Conservation (phyloP, 805 yeast genomes). For the Saccharomycopsis selenospora region DNA sequence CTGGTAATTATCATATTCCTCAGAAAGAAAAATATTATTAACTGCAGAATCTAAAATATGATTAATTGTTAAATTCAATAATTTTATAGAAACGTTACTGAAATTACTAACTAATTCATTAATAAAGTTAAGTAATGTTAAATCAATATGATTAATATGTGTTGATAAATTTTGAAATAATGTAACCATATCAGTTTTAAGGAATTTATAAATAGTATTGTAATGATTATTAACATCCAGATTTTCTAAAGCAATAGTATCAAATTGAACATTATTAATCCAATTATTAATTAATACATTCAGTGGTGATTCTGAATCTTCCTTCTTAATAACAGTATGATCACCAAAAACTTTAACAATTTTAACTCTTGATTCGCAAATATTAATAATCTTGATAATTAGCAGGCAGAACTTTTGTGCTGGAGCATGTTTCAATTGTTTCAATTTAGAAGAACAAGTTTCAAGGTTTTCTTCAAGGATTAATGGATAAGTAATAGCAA, state of each 20-base stretch:
- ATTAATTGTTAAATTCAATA: neutral
- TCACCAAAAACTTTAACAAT: neutral
- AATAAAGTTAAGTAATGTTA: neutral
- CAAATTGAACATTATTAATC: conserved; percentile 4
- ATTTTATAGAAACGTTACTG: neutral
- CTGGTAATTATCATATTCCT: neutral
- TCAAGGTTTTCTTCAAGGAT: conserved; percentile 34
- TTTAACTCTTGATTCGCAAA: conserved; percentile 36
- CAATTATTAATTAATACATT: neutral
- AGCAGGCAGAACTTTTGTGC: conserved; percentile 49
- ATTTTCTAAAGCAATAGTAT: neutral
- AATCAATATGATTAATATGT: neutral
- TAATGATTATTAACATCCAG: neutral
- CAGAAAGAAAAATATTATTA: neutral
- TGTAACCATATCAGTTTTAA: neutral
- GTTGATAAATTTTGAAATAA: neutral
- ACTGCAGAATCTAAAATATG: neutral
- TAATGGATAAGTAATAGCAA: conserved; percentile 44
- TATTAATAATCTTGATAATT: conserved; percentile 47
- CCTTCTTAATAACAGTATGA: neutral
- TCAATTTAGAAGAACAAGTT: conserved; percentile 44
- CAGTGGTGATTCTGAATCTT: neutral
- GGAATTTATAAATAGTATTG: neutral
- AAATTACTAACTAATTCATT: neutral
- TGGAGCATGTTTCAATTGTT: conserved; percentile 43